phyloP scores from a whole-genome alignment of 257 asterid genomes.

The Penstemon davidsonii region DNA sequence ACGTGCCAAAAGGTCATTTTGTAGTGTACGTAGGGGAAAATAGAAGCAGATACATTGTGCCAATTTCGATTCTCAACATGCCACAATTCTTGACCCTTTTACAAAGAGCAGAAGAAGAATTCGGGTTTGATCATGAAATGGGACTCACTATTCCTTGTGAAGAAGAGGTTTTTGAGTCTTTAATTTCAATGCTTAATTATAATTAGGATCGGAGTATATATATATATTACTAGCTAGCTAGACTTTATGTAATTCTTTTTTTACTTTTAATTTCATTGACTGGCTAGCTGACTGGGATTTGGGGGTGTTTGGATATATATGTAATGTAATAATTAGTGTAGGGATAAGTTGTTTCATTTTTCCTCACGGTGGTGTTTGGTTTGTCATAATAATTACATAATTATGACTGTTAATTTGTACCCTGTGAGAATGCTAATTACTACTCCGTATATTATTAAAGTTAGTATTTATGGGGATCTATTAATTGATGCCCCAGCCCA shows the following conservation, averaged over 20 bases:
- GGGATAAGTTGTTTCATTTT: constrained; percentile 34
- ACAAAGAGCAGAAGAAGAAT: constrained; percentile 45
- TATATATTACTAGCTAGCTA: background rate
- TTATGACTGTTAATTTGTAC: constrained; percentile 31
- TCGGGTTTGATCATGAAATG: constrained; percentile 41
- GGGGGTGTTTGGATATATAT: constrained; percentile 22
- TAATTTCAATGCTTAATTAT: constrained; percentile 32
- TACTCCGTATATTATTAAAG: background rate
- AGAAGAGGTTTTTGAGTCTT: constrained; percentile 35
- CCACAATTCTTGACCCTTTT: constrained; percentile 35
- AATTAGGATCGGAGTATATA: no score
- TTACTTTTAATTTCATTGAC: constrained; percentile 1
- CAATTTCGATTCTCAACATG: constrained; percentile 32
- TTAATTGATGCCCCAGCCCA: background rate
- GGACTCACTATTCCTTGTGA: constrained; percentile 48
- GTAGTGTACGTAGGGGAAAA: constrained; percentile 44
- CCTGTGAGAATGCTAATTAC: constrained; percentile 44
- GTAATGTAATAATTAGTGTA: constrained; percentile 40
- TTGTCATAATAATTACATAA: constrained; percentile 30
- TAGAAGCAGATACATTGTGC: constrained; percentile 38
- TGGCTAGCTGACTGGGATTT: constrained; percentile 23
- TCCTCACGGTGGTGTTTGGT: constrained; percentile 56
- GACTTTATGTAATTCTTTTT: constrained; percentile 7
- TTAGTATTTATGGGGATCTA: background rate
- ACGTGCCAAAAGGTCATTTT: constrained; percentile 46